Base-by-base conservation (phyloP, 495 filamentous ascomycete genomes). In the Annulohypoxylon bovei region DNA sequence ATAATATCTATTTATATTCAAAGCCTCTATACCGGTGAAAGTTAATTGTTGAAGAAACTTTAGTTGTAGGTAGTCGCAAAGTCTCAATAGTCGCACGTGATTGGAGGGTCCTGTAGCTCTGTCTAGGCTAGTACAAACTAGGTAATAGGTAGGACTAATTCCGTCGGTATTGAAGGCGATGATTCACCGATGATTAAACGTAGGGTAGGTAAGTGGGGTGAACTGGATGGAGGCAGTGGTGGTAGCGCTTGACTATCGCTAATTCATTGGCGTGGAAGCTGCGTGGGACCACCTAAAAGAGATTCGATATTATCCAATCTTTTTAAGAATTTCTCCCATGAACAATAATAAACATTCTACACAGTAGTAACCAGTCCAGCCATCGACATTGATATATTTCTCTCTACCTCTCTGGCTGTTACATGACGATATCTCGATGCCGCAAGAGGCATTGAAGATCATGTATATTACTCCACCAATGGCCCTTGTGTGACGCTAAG, bases 381-480 rank as follows among this genome's bases (percentile, higher is more conserved):
- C 35, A 44, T 59, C 37, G 23, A 44, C 37, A 49, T 25, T 25
- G 42, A 25, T 22, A 49, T 25, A 16, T 42, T 8, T 42, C 39
- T 42, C 39, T 42, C 39, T 53, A 23, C 44, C 14, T 32, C 22
- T 32, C 28, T 53, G 27, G 25, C 50, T 39, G 35, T 60, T 70
- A 60, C 63, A 65, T 65, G 46, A 62, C 35, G 56, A 56, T 40
- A 68, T 68, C 70, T 72, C 70, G 61, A 72, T 72, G 70, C 61
- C 60, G 53, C 55, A 64, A 32, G 46, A 62, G 65, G 65, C 70
- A 72, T 72, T 68, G 65, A 72, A 54, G 59, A 72, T 65, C 55
- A 72, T 72, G 70, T 72, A 65, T 68, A 68, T 68, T 65, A 61
- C 44, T 72, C 58, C 56, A 65, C 65, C 70, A 72, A 72, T 72